Conservation (phyloP, 129 eudicot genomes). For the Flaveria brownii region DNA sequence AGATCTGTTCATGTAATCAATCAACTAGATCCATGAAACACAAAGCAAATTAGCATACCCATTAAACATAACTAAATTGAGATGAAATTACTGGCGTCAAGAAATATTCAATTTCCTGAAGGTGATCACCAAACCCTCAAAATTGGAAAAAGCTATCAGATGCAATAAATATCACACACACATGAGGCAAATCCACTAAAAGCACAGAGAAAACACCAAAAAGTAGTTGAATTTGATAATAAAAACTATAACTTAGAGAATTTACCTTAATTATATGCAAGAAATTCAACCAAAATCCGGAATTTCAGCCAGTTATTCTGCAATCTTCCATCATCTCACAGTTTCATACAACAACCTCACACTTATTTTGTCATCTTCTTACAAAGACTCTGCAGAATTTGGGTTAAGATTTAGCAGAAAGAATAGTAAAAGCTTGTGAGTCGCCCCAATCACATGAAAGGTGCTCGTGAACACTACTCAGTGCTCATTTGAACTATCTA, state of each 20-base stretch:
- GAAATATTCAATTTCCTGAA: slow-evolving; percentile 16
- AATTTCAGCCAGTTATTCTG: slow-evolving; percentile 41
- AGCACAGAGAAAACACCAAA: slow-evolving; percentile 20
- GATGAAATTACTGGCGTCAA: not conserved
- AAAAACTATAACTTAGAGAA: slow-evolving; percentile 13
- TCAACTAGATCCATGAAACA: slow-evolving; percentile 35
- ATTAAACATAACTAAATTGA: slow-evolving; percentile 9
- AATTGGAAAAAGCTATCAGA: slow-evolving; percentile 7
- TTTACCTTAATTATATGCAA: slow-evolving; percentile 40
- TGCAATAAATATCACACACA: slow-evolving; percentile 6
- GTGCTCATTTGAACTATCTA: slow-evolving; percentile 36
- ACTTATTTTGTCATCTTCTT: slow-evolving; percentile 23
- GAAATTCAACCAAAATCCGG: slow-evolving; percentile 34
- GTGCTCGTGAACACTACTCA: slow-evolving; percentile 45
- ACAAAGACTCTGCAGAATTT: slow-evolving; percentile 27
- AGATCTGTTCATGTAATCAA: slow-evolving; percentile 36
- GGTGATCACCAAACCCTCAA: slow-evolving; percentile 35
- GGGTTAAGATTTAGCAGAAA: slow-evolving; percentile 17
- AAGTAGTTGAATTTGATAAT: slow-evolving; percentile 4
- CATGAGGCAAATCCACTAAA: slow-evolving; percentile 27
- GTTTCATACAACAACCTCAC: not conserved
- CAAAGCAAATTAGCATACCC: slow-evolving; percentile 17
- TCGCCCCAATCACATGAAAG: slow-evolving; percentile 46
- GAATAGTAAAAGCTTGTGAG: slow-evolving; percentile 10
- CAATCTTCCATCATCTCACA: slow-evolving; percentile 38